A percentile compares a stretch with the other conserved stretches of the same genome.
phyloP scores from a whole-genome alignment of 2,329 filamentous ascomycete genomes.

The Ophiocordyceps camponoti-leonardi region DNA sequence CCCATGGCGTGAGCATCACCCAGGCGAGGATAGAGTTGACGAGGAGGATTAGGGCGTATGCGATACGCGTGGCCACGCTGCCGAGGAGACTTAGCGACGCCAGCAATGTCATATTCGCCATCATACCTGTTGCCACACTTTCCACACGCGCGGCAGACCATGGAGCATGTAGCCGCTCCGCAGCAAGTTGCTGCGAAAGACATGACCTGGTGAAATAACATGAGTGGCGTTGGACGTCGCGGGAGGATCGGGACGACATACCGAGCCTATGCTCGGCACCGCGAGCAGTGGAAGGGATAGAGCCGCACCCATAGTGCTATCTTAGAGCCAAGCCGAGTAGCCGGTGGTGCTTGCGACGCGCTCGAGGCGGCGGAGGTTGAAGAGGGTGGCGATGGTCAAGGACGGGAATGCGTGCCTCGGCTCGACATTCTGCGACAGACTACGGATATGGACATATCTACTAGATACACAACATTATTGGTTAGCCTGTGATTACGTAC shows the following conservation, averaged over 20 bases:
- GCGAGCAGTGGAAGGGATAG: constrained; percentile 81
- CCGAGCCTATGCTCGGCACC: constrained; percentile 69
- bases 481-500: no score
- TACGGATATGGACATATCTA: no score
- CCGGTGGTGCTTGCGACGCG: no score
- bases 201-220: constrained; percentile 35
- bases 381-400: no score
- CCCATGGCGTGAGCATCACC: constrained; percentile 99
- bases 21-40: constrained; percentile 94
- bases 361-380: no score
- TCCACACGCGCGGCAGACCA: constrained; percentile 86
- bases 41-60: constrained; percentile 84
- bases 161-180: constrained; percentile 89
- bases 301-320: constrained; percentile 60
- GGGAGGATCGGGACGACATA: constrained; percentile 29
- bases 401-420: no score
- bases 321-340: no score
- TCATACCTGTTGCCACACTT: constrained; percentile 86
- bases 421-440: no score
- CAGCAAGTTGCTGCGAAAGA: constrained; percentile 82
- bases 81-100: background rate
- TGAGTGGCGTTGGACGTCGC: no score
- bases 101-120: background rate
- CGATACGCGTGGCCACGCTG: constrained; percentile 92
- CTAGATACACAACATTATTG: no score